Evolutionary conservation across 805 yeast species (phyloP), one percentile per base, ranked within the genome.

Genomic region (Wickerhamomyces ciferrii): DNA sequence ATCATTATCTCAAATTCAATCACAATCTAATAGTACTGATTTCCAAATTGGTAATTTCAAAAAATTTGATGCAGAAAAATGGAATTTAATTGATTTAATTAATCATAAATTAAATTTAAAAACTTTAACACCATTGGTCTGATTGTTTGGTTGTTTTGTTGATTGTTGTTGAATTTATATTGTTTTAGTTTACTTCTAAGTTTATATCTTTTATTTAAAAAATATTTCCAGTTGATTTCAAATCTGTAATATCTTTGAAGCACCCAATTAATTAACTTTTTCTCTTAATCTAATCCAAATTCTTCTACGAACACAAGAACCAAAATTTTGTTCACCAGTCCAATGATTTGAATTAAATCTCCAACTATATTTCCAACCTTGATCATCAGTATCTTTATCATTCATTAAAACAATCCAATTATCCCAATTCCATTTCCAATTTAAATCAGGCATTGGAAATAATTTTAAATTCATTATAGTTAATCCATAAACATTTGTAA

Each of bases 351-450:
- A 65, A 10, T 67, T 61, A 49, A 82, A 76, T 21, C 72, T 53
- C 64, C 76, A 68, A 47, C 85, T 72, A 57, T 87, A 87, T 29
- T 74, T 60, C 96, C 96, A 87, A n/a, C 96, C 96, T 56, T 83
- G 86, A 55, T 85, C 91, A 61, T 87, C 96, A 19, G 79, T 84
- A 56, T 85, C 89, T 27, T 27, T 27, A 37, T 67, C 65, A 5
- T 66, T 62, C 92, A 87, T 83, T 48, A 83, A 71, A 2, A 84
- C 83, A 54, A 80, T 83, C 95, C 95, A 87, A 45, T 72, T 68
- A 14, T 70, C 70, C 89, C 90, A 84, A 10, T 59, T 59, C 90
- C 90, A 84, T 45, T 62, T 57, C 90, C 89, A 84, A 39, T 70
- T 63, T 20, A 76, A 67, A 51, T 78, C 84, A 2, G 87, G 87